Base-by-base conservation (phyloP, 1,139 yeast species). In the Geotrichum cucujoidarum region DNA sequence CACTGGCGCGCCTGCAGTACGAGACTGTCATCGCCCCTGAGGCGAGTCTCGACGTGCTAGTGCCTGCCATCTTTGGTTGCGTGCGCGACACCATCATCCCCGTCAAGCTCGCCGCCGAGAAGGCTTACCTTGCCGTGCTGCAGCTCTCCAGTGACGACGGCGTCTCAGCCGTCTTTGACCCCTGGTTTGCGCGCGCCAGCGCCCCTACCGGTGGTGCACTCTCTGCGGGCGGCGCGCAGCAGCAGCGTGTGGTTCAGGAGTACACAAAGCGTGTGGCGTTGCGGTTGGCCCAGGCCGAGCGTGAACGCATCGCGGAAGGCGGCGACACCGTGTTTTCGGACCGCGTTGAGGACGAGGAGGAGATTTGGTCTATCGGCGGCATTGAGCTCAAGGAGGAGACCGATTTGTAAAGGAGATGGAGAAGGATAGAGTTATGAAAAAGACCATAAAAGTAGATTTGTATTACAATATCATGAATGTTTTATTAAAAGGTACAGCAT, bases 91-190 rank as follows among this genome's bases (percentile, higher is more conserved):
- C 81, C 14, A 72, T 86, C 41, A 87, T 92, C 59, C 97, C 98
- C 3, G 83, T 92, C 57, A 89, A 89, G 61, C 74, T 92, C 54
- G 97, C 97, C 0, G 95, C 96, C 3, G 98, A 92, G 65, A 88
- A 88, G 71, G 90, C 95, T 0, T 90, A 77, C 64, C 67, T 90
- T 59, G 79, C 89, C 1, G 66, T 88, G 18, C 82, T 89, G 64
- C 73, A 76, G 49, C 71, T 90, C 55, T 81, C 87, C 24, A n/a
- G n/a, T n/a, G 89, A 83, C 36, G 92, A 87, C 53, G 76, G 70
- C n/a, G 73, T 74, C n/a, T 69, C 77, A 68, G 65, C 57, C 1
- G 62, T 67, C 24, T 87, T 87, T 69, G 76, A 76, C 45, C 58
- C 62, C 13, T 92, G 96, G 96, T 67, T 75, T 37, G 61, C 58